Evolutionary conservation across 805 yeast genomes (phyloP).

Genomic region (Lipomyces mesembrius): DNA sequence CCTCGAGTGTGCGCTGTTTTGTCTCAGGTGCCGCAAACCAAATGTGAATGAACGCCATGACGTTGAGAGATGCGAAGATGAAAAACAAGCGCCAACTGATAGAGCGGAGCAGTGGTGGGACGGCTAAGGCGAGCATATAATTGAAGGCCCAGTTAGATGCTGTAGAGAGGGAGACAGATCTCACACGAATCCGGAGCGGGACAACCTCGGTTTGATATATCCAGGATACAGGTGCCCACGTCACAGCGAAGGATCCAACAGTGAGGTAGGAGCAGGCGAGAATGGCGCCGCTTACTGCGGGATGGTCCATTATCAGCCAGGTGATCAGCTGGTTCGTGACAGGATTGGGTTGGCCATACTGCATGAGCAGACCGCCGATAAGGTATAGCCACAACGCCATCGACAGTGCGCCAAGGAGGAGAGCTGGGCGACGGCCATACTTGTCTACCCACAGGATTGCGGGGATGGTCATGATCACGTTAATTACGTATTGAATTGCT

Average conservation of each 20-base stretch:
- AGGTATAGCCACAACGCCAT: slow-evolving; percentile 67
- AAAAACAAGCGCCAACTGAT: slow-evolving; percentile 67
- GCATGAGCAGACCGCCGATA: slow-evolving; percentile 66
- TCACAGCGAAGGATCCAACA: slow-evolving; percentile 60
- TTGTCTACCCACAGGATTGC: slow-evolving; percentile 72
- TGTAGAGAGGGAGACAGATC: slow-evolving; percentile 65
- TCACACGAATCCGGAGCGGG: slow-evolving; percentile 62
- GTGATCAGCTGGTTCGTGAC: slow-evolving; percentile 52
- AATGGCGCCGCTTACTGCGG: slow-evolving; percentile 55
- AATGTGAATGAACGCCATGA: slow-evolving; percentile 50
- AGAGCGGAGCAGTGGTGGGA: slow-evolving; percentile 57
- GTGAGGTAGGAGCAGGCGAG: slow-evolving; percentile 61
- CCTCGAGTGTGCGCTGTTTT: slow-evolving; percentile 83
- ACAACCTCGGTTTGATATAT: slow-evolving; percentile 67
- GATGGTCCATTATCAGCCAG: slow-evolving; percentile 54
- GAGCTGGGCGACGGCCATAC: slow-evolving; percentile 68
- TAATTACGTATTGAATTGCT: slow-evolving; percentile 59
- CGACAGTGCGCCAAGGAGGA: slow-evolving; percentile 64
- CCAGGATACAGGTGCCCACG: slow-evolving; percentile 65
- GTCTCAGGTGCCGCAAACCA: slow-evolving; percentile 82
- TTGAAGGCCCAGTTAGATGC: slow-evolving; percentile 69
- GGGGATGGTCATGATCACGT: slow-evolving; percentile 79
- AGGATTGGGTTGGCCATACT: slow-evolving; percentile 50
- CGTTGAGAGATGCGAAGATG: slow-evolving; percentile 62
- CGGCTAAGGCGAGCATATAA: slow-evolving; percentile 69